A percentile compares a stretch with the other conserved stretches of the same genome.
Evolutionary conservation across 1,284 basidiomycete genomes (phyloP).

Genomic region (Vanrija sp.): DNA sequence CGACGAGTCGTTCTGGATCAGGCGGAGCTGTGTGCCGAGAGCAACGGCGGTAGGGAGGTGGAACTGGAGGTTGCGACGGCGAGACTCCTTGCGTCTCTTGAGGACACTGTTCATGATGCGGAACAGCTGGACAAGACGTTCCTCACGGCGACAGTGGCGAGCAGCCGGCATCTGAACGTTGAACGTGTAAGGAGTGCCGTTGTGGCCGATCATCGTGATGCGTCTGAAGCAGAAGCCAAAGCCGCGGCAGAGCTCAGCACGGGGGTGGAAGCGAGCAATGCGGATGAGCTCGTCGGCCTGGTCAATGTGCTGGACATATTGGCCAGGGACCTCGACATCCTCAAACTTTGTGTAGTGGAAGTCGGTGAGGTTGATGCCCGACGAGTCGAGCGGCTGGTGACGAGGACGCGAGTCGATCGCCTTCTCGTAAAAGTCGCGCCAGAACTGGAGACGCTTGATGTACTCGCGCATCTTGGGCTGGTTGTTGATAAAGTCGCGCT

Average conservation of each 20-base stretch:
- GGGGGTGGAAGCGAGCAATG: slow-evolving; percentile 85
- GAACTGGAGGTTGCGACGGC: slow-evolving; percentile 88
- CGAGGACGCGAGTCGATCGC: slow-evolving; percentile 77
- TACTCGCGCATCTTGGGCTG: slow-evolving; percentile 84
- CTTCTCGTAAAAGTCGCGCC: slow-evolving; percentile 90
- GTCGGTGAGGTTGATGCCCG: slow-evolving; percentile 92
- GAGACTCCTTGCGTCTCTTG: slow-evolving; percentile 81
- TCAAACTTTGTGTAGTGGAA: slow-evolving; percentile 98
- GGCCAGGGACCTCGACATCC: slow-evolving; percentile 96
- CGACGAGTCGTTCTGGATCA: slow-evolving; percentile 87
- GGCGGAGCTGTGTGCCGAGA: slow-evolving; percentile 75
- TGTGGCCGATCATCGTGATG: slow-evolving; percentile 86
- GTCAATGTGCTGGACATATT: slow-evolving; percentile 96
- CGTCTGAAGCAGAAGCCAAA: slow-evolving; percentile 86
- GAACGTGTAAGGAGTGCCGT: slow-evolving; percentile 84
- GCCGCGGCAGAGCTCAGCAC: slow-evolving; percentile 79
- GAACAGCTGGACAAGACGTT: slow-evolving; percentile 86
- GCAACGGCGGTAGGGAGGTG: slow-evolving; percentile 85
- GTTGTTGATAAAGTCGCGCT: slow-evolving; percentile 82
- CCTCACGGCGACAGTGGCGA: slow-evolving; percentile 86
- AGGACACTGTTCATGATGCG: slow-evolving; percentile 88
- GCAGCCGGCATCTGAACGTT: slow-evolving; percentile 86
- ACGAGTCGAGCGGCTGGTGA: slow-evolving; percentile 78
- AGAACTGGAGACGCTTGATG: slow-evolving; percentile 80
- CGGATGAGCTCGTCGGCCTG: slow-evolving; percentile 87